Evolutionary conservation across 768 basidiomycete genomes (phyloP).

Genomic region (Mycena venus): DNA sequence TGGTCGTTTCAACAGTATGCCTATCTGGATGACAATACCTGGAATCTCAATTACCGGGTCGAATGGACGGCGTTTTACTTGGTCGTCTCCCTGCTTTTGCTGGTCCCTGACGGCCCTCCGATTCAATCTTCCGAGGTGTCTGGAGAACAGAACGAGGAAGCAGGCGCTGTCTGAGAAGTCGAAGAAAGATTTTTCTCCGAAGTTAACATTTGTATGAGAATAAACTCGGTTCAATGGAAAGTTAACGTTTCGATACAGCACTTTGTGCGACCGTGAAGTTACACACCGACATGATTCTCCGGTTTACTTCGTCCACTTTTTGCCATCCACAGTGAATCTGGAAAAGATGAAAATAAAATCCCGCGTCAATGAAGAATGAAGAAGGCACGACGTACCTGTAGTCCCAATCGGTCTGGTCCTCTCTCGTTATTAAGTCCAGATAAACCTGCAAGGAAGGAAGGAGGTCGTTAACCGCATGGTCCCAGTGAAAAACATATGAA

Average conservation of each 20-base stretch:
- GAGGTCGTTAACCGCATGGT: too few relatives aligned
- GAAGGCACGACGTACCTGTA: neutral
- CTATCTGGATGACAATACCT: neutral
- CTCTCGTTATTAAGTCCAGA: conserved; percentile 40
- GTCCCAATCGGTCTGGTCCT: conserved; percentile 28
- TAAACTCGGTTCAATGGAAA: too few relatives aligned
- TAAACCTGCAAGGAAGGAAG: too few relatives aligned
- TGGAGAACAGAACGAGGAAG: neutral
- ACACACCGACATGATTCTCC: too few relatives aligned
- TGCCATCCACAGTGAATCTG: neutral
- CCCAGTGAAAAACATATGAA: too few relatives aligned
- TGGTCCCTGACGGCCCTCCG: conserved; percentile 13
- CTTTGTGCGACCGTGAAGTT: too few relatives aligned
- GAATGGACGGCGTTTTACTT: conserved; percentile 5
- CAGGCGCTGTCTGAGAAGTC: neutral
- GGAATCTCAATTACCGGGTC: neutral
- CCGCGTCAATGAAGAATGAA: neutral
- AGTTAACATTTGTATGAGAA: too few relatives aligned
- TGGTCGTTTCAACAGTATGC: neutral
- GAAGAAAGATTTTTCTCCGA: too few relatives aligned
- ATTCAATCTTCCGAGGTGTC: neutral
- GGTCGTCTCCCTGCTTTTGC: conserved; percentile 8
- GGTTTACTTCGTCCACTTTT: neutral
- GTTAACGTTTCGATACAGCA: too few relatives aligned
- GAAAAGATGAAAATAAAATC: neutral